Percentiles rank a stretch among this genome's conserved stretches.
Conservation (phyloP, 2,329 filamentous ascomycete genomes). For the Xylaria sp. region DNA sequence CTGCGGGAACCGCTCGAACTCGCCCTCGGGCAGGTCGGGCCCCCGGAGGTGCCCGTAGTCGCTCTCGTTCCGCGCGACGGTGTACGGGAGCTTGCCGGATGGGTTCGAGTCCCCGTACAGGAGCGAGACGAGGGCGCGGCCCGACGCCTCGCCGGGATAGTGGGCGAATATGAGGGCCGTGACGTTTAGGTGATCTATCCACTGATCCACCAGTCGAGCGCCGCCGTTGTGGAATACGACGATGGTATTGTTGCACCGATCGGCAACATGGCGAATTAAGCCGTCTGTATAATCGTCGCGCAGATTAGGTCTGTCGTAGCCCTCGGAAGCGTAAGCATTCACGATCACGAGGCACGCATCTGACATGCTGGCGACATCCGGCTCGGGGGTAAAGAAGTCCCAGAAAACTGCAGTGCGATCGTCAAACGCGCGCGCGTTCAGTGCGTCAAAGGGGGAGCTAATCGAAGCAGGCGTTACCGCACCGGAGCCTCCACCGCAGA, state of each 20-base stretch:
- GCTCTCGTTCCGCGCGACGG: constrained; percentile 56
- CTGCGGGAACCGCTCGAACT: constrained; percentile 55
- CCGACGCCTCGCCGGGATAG: constrained; percentile 66
- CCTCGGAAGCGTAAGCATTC: constrained; percentile 74
- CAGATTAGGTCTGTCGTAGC: constrained; percentile 63
- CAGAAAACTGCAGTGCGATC: constrained; percentile 62
- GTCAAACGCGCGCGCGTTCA: constrained; percentile 53
- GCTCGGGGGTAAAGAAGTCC: constrained; percentile 56
- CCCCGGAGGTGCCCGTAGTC: constrained; percentile 56
- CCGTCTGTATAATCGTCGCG: constrained; percentile 67
- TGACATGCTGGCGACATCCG: constrained; percentile 51
- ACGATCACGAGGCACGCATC: constrained; percentile 71
- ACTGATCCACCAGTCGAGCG: constrained; percentile 60
- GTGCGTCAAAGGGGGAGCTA: constrained; percentile 57
- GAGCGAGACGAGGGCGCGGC: constrained; percentile 56
- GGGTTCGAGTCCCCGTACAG: constrained; percentile 61
- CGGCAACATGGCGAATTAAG: constrained; percentile 60
- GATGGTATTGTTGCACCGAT: constrained; percentile 62
- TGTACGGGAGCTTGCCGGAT: constrained; percentile 64
- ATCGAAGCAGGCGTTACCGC: constrained; percentile 51
- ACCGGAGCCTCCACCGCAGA: constrained; percentile 52
- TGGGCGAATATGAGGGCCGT: constrained; percentile 67
- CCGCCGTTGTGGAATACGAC: constrained; percentile 69
- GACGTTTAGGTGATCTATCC: constrained; percentile 65
- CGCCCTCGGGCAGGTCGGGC: constrained; percentile 49